Percentiles rank a stretch among this genome's conserved stretches.
phyloP scores from a whole-genome alignment of 805 yeast genomes.

The Metschnikowia gruessii region DNA sequence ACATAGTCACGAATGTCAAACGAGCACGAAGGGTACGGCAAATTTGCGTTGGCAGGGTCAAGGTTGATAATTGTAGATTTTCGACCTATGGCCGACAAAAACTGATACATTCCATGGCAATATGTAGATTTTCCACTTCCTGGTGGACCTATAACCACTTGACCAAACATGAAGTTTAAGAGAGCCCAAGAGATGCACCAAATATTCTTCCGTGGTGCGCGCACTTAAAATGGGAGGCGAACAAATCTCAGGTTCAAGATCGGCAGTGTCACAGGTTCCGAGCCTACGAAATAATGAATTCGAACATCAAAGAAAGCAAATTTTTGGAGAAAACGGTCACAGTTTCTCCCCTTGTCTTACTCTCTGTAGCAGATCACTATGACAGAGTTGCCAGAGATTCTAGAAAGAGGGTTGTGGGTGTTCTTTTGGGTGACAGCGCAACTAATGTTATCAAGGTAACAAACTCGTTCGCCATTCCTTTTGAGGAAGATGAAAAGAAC shows the following conservation, averaged over 20 bases:
- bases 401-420: slow-evolving; percentile 89
- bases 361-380: slow-evolving; percentile 94
- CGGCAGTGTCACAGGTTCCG: background rate
- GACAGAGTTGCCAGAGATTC: slow-evolving; percentile 72
- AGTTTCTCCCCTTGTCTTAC: slow-evolving; percentile 91
- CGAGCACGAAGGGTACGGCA: slow-evolving; percentile 63
- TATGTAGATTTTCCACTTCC: slow-evolving; percentile 97
- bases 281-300: slow-evolving; percentile 18
- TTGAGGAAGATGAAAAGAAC: slow-evolving; percentile 93
- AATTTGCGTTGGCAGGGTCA: slow-evolving; percentile 85
- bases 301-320: slow-evolving; percentile 35
- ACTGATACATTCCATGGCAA: slow-evolving; percentile 89
- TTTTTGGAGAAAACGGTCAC: slow-evolving; percentile 60
- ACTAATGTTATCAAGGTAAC: slow-evolving; percentile 64
- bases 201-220: slow-evolving; percentile 11
- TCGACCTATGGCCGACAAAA: slow-evolving; percentile 90
- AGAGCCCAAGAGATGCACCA: background rate
- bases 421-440: slow-evolving; percentile 78
- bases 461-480: slow-evolving; percentile 95
- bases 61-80: slow-evolving; percentile 79
- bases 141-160: slow-evolving; percentile 95
- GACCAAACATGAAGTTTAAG: slow-evolving; percentile 57
- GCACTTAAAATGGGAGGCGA: slow-evolving; percentile 12
- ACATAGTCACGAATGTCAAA: slow-evolving; percentile 77
- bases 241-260: background rate